A percentile compares a stretch with the other conserved stretches of the same genome.
Evolutionary conservation across 192 early-diverging fungal genomes (phyloP).

Genomic region (Borealophlyctis nickersoniae): DNA sequence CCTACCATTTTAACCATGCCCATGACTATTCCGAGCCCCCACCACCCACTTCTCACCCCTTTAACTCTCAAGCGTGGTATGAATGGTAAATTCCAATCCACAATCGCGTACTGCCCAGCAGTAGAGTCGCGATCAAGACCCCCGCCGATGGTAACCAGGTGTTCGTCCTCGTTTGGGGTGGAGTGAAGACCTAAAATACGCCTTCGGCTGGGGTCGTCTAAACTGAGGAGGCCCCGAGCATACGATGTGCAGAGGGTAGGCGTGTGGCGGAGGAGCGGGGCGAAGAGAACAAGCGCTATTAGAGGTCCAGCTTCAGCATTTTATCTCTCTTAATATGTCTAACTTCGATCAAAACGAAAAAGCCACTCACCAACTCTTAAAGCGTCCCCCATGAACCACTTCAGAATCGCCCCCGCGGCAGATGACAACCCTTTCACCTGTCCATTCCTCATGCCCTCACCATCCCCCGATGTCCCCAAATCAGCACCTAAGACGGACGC

Average conservation of each 20-base stretch:
- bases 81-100: background rate
- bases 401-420: constrained; percentile 21
- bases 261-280: constrained; percentile 18
- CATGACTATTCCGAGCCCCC: background rate
- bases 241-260: constrained; percentile 27
- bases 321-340: background rate
- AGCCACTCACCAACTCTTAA: constrained; percentile 25
- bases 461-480: constrained; percentile 5
- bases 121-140: no score
- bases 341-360: background rate
- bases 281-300: constrained; percentile 26
- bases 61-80: background rate
- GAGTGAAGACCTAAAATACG: constrained; percentile 4
- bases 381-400: constrained; percentile 20
- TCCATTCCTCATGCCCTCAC: constrained; percentile 8
- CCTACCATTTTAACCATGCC: background rate
- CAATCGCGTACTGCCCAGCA: no score
- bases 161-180: background rate
- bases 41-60: background rate
- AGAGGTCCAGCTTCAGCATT: background rate
- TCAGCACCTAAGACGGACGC: constrained; percentile 11
- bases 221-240: constrained; percentile 24
- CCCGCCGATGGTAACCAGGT: no score
- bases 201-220: constrained; percentile 9
- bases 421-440: background rate